Evolutionary conservation across 805 yeast species (phyloP).

Genomic region (Ogataea sp.): DNA sequence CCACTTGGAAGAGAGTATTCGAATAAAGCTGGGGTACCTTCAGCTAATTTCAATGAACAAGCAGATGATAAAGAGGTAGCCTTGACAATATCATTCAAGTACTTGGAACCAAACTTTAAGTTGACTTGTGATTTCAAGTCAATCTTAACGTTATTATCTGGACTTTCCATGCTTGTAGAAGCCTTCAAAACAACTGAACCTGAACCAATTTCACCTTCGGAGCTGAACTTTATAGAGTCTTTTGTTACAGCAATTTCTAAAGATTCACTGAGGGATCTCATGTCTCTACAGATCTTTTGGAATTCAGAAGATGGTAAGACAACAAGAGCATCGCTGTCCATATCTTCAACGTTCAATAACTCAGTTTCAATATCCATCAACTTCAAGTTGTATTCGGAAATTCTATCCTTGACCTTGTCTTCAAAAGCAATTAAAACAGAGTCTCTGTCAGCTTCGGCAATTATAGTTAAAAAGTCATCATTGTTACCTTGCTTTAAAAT

Average conservation of each 20-base stretch:
- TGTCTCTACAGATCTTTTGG: constrained; percentile 82
- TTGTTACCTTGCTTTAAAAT: constrained; percentile 87
- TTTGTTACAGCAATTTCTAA: constrained; percentile 80
- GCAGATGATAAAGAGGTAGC: constrained; percentile 72
- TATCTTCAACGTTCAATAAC: constrained; percentile 86
- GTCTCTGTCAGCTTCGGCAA: constrained; percentile 86
- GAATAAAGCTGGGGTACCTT: constrained; percentile 87
- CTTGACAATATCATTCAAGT: constrained; percentile 84
- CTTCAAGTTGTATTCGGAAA: constrained; percentile 84
- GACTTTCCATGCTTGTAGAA: constrained; percentile 68
- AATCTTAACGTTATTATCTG: constrained; percentile 67
- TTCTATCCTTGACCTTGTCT: constrained; percentile 83
- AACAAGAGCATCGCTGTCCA: constrained; percentile 81
- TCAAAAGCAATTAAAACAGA: constrained; percentile 76
- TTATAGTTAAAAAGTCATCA: constrained; percentile 77
- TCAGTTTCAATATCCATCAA: constrained; percentile 97
- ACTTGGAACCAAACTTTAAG: constrained; percentile 85
- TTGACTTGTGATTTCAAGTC: constrained; percentile 81
- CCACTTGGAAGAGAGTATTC: constrained; percentile 91
- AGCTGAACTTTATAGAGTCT: constrained; percentile 81
- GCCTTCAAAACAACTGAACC: constrained; percentile 87
- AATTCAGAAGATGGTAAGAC: constrained; percentile 86
- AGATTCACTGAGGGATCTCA: constrained; percentile 81
- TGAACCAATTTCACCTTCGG: constrained; percentile 88
- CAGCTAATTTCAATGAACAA: constrained; percentile 80